Base-by-base conservation (phyloP, 306 rosid genomes). In the Malus sieversii region DNA sequence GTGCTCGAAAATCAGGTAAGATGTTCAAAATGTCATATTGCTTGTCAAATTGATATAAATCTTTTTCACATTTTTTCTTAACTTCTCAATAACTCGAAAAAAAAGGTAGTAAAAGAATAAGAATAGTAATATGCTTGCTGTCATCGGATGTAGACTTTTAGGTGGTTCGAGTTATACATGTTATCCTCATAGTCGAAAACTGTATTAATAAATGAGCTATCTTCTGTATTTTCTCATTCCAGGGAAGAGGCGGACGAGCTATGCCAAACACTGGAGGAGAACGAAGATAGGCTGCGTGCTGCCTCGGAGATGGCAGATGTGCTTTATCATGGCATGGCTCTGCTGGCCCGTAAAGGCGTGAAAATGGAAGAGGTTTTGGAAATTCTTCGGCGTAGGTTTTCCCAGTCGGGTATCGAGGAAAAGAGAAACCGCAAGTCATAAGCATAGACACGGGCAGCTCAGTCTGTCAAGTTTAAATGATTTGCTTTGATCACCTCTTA, bases 291-390 rank as follows among this genome's bases (percentile, higher is more conserved):
- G 82, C 78, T 88, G 27, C 90, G 87, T 1, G 74, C 90, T 70
- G 93, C 97, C 14, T 92, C 97, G 11, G 97, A 92, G 87, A 87
- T 89, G 90, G 98, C 88, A 27, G 96, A 95, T 79, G 88, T 95
- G 68, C 81, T 90, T 62, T 95, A 92, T 46, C 98, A 95, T 75
- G 80, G 90, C 70, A 87, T 92, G 93, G 97, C 90, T 84, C 77
- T 90, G 51, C 72, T 92, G 72, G 90, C 92, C 42, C 51, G 69
- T 15, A 84, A 85, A 83, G 96, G 78, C 73, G 98, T 89, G 62
- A 86, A 88, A 59, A 75, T 95, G 51, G 96, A 95, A 92, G 96
- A 92, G 72, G 97, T 95, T 78, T 51, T 95, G 74, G 86, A 86
- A 78, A 84, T 86, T 78, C 85, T 92, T 52, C 86, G 94, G 9